phyloP scores from a whole-genome alignment of 2,329 filamentous ascomycete genomes.

The Colletotrichum tropicicola region DNA sequence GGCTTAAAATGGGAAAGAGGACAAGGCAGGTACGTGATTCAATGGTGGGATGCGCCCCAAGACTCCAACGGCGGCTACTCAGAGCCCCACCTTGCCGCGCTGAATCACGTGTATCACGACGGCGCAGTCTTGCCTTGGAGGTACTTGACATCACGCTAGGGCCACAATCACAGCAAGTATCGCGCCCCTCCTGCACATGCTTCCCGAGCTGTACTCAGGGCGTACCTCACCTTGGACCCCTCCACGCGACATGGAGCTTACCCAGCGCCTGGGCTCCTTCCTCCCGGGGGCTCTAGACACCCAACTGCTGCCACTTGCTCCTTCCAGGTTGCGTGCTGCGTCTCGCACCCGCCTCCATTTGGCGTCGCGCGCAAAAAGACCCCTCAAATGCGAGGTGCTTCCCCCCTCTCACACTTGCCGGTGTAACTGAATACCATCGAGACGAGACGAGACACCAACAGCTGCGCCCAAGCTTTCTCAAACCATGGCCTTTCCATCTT shows the following conservation, averaged over 20 bases:
- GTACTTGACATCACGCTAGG: constrained; percentile 8
- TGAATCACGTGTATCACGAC: not conserved
- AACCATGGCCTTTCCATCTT: not conserved
- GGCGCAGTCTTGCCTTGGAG: not conserved
- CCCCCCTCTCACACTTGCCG: not conserved
- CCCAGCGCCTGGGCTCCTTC: constrained; percentile 1
- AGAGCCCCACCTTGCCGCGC: not conserved
- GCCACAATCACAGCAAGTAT: constrained; percentile 12
- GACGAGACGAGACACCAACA: constrained; percentile 2
- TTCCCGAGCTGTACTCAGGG: constrained; percentile 10
- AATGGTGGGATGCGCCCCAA: not conserved
- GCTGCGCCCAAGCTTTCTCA: not conserved
- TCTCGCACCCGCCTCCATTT: too few relatives aligned
- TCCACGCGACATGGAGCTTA: constrained; percentile 20
- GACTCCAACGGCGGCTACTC: constrained; percentile 22
- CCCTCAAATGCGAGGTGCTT: not conserved
- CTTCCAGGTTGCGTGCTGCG: not conserved
- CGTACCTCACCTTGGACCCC: constrained; percentile 17
- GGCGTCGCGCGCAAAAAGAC: too few relatives aligned
- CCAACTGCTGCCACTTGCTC: not conserved
- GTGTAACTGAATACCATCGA: not conserved
- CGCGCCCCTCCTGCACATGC: constrained; percentile 29
- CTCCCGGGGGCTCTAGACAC: too few relatives aligned
- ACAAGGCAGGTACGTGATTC: constrained; percentile 14
- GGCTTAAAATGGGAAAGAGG: not conserved